Evolutionary conservation across 179 eudicot species (phyloP), one percentile per base, ranked within the genome.

Genomic region (Spinacia oleracea): DNA sequence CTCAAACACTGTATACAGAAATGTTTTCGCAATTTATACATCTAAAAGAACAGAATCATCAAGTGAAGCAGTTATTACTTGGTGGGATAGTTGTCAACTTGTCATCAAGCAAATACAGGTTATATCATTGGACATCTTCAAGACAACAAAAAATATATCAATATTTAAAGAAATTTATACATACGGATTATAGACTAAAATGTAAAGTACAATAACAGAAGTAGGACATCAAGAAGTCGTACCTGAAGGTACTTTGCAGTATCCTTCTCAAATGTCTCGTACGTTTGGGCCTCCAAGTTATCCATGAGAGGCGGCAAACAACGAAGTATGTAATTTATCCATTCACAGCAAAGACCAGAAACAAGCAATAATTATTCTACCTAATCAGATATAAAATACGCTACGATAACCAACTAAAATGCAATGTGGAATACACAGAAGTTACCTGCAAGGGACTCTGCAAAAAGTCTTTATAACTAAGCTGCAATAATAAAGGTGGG

Each of bases 381-480:
- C 27, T 34, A 75, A 48, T 4, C 10, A 10, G n/a, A n/a, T n/a
- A n/a, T n/a, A n/a, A n/a, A n/a, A n/a, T n/a, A n/a, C n/a, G n/a
- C n/a, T 21, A 42, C 23, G 31, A 40, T 12, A 62, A 34, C 42
- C 45, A 42, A 79, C 73, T 72, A 9, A 74, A 58, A 53, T 51
- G 73, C n/a, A 60, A 35, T 43, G 43, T 18, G 50, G 58, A 8
- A 66, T 34, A 40, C n/a, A 5, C 43, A 55, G 32, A 83, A 78
- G 89, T 77, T 82, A 92, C 99, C 85, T 96, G 99, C 88, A 96
- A 86, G 40, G 99, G 99, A 32, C 98, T 90, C 85, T 96, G 99
- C 72, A 96, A 81, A 82, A 88, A 93, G 82, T 93, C 99, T 70
- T 97, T 89, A 81, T 96, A 96, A 59, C 97, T 92, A 81, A 92